Base-by-base conservation (phyloP, 2,329 filamentous ascomycete species). In the Ophiostoma triangulosporum region DNA sequence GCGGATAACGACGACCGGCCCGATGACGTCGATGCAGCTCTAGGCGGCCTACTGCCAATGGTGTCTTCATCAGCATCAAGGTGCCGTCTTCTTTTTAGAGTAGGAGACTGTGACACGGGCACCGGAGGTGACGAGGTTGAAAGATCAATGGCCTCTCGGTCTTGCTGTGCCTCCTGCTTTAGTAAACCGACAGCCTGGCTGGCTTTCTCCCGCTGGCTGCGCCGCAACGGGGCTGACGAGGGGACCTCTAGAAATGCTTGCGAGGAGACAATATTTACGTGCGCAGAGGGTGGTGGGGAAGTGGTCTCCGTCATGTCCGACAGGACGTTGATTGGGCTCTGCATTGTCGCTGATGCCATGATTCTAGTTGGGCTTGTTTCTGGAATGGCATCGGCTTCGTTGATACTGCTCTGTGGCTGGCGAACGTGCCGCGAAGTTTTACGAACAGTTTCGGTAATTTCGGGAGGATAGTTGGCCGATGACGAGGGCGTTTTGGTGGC, bases 1-100 rank as follows among this genome's bases (percentile, higher is more conserved):
- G 65, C 67, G 2, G 72, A 73, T 2, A 12, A 27, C 22, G 65
- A 66, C 2, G 62, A 46, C 51, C 54, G 26, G 29, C 32, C 24
- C 3, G 46, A 46, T 11, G 43, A 46, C 7, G 26, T 27, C 9
- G 43, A 46, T 27, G 40, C 40, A 45, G 22, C 40, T 12, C 22
- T 8, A 24, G 40, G 15, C 6, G 24, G 40, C 11, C 24, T 12
- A 11, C 24, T 45, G 11, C 24, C 24, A 14, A 20, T 17, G 24
- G 12, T 15, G 4, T 8, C 15, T 20, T 12, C n/a, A 9, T 46
- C 26, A 26, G 15, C 9, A 22, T 46, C 43, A 9, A 29, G 15
- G 14, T 8, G 26, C 26, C 26, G 43, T 12, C 24, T 26, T 17
- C 14, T 45, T 17, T 17, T 46, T 7, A 9, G 15, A 22, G 12